These are phyloP conservation scores for Tolypocladium sp. DNA, from an alignment of 2,329 filamentous ascomycete genomes.

Conservation along the genomic window DNA sequence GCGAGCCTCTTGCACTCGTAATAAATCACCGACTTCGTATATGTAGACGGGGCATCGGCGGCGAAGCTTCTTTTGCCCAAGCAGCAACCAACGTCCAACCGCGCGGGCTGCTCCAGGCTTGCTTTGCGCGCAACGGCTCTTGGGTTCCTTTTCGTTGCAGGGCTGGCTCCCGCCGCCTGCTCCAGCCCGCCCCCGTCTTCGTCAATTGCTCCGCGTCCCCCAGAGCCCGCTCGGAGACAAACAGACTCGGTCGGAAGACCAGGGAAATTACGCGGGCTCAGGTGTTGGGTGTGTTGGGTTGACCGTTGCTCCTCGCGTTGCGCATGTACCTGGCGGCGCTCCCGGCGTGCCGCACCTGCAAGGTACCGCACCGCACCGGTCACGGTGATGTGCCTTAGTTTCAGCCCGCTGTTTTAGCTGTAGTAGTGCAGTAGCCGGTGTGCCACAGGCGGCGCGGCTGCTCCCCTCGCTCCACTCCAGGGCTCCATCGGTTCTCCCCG, in stretches of 20 bases:
- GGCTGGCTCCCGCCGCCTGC: neutral
- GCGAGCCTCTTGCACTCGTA: neutral
- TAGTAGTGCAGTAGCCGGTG: neutral
- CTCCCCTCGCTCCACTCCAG: neutral
- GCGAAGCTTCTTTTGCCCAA: no score
- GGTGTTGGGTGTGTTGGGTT: neutral
- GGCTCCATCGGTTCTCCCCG: neutral
- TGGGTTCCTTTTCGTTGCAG: neutral
- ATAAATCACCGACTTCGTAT: neutral
- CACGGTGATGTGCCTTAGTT: neutral
- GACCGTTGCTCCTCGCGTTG: neutral
- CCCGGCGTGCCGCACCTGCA: neutral
- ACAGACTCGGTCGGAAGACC: neutral
- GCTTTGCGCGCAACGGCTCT: neutral
- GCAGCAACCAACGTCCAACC: no score
- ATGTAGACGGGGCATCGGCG: no score
- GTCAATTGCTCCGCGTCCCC: neutral
- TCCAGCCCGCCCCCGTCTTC: neutral
- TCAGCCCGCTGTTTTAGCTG: constrained; percentile 1
- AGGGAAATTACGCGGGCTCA: neutral
- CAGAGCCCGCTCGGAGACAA: neutral
- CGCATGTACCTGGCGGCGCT: neutral
- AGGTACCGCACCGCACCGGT: neutral
- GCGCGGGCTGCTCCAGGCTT: neutral
- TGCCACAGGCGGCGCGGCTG: neutral